These are phyloP conservation scores for Amanita inopinata DNA, from an alignment of 768 basidiomycete genomes.

Conservation along the genomic window DNA sequence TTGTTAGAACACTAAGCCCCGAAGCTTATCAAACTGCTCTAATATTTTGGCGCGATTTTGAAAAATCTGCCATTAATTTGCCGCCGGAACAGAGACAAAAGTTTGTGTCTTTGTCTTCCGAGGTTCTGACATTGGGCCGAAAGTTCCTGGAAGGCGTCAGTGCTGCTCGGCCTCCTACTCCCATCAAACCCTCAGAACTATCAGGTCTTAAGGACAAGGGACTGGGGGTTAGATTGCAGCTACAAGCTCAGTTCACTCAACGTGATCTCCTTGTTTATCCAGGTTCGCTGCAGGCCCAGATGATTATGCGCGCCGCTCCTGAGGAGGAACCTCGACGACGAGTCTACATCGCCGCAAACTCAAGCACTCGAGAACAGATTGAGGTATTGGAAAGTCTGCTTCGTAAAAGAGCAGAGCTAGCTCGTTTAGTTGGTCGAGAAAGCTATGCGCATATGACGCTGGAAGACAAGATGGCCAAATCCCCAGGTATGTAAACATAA, in stretches of 20 bases:
- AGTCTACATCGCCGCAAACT: constrained; percentile 76
- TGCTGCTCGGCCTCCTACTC: constrained; percentile 52
- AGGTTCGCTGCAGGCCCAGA: constrained; percentile 81
- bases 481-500: constrained; percentile 50
- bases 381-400: constrained; percentile 69
- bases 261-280: constrained; percentile 76
- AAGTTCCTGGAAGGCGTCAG: constrained; percentile 68
- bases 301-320: constrained; percentile 87
- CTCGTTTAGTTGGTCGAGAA: constrained; percentile 72
- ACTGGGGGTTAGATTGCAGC: constrained; percentile 62
- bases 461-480: constrained; percentile 95
- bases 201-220: constrained; percentile 67
- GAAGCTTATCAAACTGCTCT: constrained; percentile 83
- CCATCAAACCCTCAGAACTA: constrained; percentile 61
- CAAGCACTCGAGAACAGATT: constrained; percentile 67
- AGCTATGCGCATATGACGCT: constrained; percentile 85
- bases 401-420: constrained; percentile 69
- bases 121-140: constrained; percentile 80
- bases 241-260: constrained; percentile 69
- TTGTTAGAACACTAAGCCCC: constrained; percentile 54
- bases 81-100: constrained; percentile 65
- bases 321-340: constrained; percentile 73
- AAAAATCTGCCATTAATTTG: constrained; percentile 91
- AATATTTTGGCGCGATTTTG: constrained; percentile 95
- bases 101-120: constrained; percentile 86